These are phyloP conservation scores for Buxus sempervirens DNA, from an alignment of 164 flowering plant species.

Conservation along the genomic window DNA sequence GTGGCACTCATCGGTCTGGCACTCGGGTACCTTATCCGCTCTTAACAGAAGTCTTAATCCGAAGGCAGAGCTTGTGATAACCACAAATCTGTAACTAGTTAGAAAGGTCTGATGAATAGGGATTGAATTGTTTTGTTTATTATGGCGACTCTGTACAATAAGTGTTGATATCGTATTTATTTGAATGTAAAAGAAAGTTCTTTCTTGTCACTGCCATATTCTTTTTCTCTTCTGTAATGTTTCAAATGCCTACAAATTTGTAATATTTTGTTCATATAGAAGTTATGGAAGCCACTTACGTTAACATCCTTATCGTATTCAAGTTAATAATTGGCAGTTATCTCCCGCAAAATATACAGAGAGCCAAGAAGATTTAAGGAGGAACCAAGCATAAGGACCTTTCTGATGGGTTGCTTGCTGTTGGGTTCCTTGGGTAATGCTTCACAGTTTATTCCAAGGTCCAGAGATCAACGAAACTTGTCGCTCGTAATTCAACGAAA, in stretches of 20 bases:
- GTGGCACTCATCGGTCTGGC: slow-evolving; percentile 51
- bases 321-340: not conserved
- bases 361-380: not conserved
- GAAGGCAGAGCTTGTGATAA: not conserved
- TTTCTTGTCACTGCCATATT: not conserved
- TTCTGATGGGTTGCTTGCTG: slow-evolving; percentile 9
- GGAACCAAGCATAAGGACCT: not conserved
- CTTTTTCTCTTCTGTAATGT: not conserved
- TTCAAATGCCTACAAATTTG: not conserved
- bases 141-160: not conserved
- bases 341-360: not conserved
- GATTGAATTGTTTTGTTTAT: too few relatives aligned
- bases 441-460: slow-evolving; percentile 12
- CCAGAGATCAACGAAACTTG: slow-evolving; percentile 14
- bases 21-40: slow-evolving; percentile 42
- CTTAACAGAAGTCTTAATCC: slow-evolving; percentile 7
- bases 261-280: not conserved
- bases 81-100: not conserved
- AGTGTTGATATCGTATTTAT: not conserved
- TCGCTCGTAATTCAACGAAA: slow-evolving; percentile 16
- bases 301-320: too few relatives aligned
- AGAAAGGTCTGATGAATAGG: too few relatives aligned
- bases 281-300: too few relatives aligned
- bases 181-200: too few relatives aligned
- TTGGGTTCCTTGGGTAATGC: slow-evolving; percentile 8